Base-by-base conservation (phyloP, 352 stramenopile species). In the Aphanomyces stellatus region DNA sequence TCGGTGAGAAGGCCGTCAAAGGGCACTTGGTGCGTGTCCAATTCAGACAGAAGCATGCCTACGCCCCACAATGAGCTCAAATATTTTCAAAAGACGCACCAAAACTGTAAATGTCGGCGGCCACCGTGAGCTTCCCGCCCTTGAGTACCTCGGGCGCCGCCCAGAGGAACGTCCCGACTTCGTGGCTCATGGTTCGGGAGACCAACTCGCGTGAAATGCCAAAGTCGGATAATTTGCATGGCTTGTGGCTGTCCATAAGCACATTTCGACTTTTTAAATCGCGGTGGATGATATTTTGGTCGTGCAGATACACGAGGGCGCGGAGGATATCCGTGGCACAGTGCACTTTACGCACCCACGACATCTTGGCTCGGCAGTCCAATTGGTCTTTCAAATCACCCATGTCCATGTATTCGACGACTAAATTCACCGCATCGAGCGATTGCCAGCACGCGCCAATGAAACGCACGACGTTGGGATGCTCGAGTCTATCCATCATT, bases 321-420 rank as follows among this genome's bases (percentile, higher is more conserved):
- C 10, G 13, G 4, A 35, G 27, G 7, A 65, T 19, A 28, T 53
- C 46, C 17, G 13, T 22, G 24, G 19, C 46, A 2, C 46, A 53
- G 10, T 53, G 46, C 13, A 53, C 25, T 53, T 53, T 53, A 28
- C 46, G 19, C 1, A 8, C 24, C 46, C 46, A 53, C 46, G 46
- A 28, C 46, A 28, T 30, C 17, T 8, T 10, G 8, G 24, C 19
- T 13, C 22, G 46, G 7, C 10, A 28, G 24, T 53, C 46, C 46
- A 53, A 28, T 22, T 53, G 46, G 25, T 53, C 46, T 53, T 53
- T 53, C 22, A 90, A 63, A 53, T 90, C 80, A 17, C 80, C 82
- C 28, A 80, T 79, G 70, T 90, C 79, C 78, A 88, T 87, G 53
- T 83, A 88, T 53, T 88, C 81, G 0, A 73, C 85, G 46, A 90